phyloP scores from a whole-genome alignment of 352 stramenopile species.

The Phytophthora boehmeriae region DNA sequence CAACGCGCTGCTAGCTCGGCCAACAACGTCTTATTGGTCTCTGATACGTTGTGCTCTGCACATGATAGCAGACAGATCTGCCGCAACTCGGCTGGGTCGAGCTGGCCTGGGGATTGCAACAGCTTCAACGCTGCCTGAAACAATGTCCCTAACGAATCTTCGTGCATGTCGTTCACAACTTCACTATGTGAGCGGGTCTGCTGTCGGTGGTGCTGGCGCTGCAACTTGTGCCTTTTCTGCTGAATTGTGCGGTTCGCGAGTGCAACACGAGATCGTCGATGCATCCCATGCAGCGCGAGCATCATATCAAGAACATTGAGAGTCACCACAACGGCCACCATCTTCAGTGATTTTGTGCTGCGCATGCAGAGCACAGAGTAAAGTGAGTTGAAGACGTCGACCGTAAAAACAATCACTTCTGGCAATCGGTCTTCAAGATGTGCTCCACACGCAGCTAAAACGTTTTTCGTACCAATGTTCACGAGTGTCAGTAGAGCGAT shows the following conservation, averaged over 20 bases:
- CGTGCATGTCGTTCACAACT: neutral
- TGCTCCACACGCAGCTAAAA: conserved; percentile 26
- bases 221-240: conserved; percentile 2
- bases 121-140: conserved; percentile 31
- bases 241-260: conserved; percentile 17
- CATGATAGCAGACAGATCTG: conserved; percentile 41
- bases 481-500: conserved; percentile 35
- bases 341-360: conserved; percentile 33
- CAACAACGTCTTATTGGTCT: conserved; percentile 22
- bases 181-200: neutral
- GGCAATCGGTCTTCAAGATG: conserved; percentile 37
- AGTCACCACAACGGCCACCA: conserved; percentile 22
- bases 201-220: conserved; percentile 3
- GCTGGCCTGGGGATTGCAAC: conserved; percentile 32
- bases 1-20: conserved; percentile 28
- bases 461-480: conserved; percentile 41
- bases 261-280: conserved; percentile 17
- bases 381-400: conserved; percentile 49
- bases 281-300: conserved; percentile 34
- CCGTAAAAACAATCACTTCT: conserved; percentile 41
- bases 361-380: conserved; percentile 43
- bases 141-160: conserved; percentile 29
- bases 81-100: conserved; percentile 35
- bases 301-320: conserved; percentile 21
- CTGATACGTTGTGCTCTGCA: conserved; percentile 31